Evolutionary conservation across 441 rosid species (phyloP), one percentile per base, ranked within the genome.

Genomic region (Daphne laureola): DNA sequence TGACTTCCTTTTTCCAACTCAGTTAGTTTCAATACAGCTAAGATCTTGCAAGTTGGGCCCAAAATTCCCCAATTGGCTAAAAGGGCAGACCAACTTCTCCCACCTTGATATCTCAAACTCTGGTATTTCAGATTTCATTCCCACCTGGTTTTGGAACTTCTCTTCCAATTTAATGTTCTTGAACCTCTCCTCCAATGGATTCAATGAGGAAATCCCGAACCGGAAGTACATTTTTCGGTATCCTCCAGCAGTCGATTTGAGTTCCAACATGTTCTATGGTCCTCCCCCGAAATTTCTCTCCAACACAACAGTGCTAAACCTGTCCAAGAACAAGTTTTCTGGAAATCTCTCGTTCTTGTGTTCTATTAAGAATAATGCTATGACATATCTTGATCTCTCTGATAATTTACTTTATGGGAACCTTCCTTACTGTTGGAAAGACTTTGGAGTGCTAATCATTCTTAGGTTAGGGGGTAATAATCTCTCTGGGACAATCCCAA

Each of bases 351-450:
- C 57, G 36, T 27, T 17, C 43, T 49, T 55, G 14, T 66, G 61
- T 17, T n/a, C 60, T 11, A 27, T 59, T 12, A 11, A 23, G 16
- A 43, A 42, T 2, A 41, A 1, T 2, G 12, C 27, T 43, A 23
- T 25, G 55, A 43, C 6, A 5, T 25, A 23, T 55, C 17, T 43
- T 0, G 58, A 43, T 44, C 58, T 43, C 13, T 55, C 49, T 23
- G 26, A 61, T 11, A 46, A 53, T 42, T 23, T 14, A 16, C 35
- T 65, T 5, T 68, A 56, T 14, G 73, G 66, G 15, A 47, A 35
- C 41, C 53, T 65, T 35, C 71, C 73, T 0, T 58, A 65, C 45
- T 58, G 67, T n/a, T 68, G 58, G 59, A 60, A 8, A 48, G 35
- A 18, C 14, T 69, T 62, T 65, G n/a, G 15, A 9, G 4, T 13